Base-by-base conservation (phyloP, 768 basidiomycete genomes). In the Collybiopsis luxurians region DNA sequence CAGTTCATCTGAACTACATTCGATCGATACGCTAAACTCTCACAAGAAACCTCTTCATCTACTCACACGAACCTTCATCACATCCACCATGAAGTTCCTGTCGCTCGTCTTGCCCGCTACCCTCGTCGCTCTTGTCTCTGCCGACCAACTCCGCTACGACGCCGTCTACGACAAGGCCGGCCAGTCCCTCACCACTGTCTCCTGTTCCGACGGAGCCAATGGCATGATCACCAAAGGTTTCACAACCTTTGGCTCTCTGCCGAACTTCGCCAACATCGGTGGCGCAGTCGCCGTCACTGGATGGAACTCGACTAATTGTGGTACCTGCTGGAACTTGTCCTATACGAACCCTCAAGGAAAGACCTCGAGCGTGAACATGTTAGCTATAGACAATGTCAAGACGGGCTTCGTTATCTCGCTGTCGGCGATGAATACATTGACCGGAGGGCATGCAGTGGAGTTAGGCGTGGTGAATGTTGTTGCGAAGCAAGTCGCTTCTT, bases 111-210 rank as follows among this genome's bases (percentile, higher is more conserved):
- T 70, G 40, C 70, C 69, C 34, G 67, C 31, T 47, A 2, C 36
- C 36, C 26, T 30, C 24, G 34, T 44, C 40, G 21, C 45, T 67
- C 36, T 82, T 80, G 30, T 79, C 81, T 4, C 83, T 79, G 42
- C 82, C 84, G 11, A 83, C 85, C 28, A 86, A 82, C 61, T 89
- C 85, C 53, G 87, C 83, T 49, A 86, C 87, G 9, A 85, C 86
- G 59, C 86, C 83, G 55, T 79, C 21, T 61, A 61, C 57, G 60
- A 54, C 27, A 45, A 54, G 26, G 39, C 34, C 12, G 54, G 40
- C 53, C 40, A 50, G 19, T 50, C 53, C 24, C 66, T 78, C 47
- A 46, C 52, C 40, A 60, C 23, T 5, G 71, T 78, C 40, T 68
- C 72, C 42, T 80, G 80, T 68, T 77, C 75, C 1, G 67, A 71